Conservation (phyloP, 2,329 filamentous ascomycete species). For the Phoma sp. region DNA sequence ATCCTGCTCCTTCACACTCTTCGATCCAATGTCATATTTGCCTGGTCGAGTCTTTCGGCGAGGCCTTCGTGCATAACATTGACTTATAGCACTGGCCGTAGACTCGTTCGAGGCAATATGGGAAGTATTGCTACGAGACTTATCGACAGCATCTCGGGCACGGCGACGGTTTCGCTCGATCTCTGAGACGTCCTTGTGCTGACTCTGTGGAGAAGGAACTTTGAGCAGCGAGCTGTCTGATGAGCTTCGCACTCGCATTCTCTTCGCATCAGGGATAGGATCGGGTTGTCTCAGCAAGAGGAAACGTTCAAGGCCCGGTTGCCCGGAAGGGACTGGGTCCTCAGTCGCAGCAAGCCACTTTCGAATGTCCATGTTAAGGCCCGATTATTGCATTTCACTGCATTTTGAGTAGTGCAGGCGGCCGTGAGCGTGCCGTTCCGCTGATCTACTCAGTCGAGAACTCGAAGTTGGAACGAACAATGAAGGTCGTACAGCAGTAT, state of each 20-base stretch:
- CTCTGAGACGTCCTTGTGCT: constrained; percentile 13
- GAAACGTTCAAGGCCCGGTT: constrained; percentile 29
- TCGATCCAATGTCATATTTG: constrained; percentile 52
- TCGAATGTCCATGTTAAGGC: constrained; percentile 52
- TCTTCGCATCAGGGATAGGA: constrained; percentile 26
- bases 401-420: neutral
- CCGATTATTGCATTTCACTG: constrained; percentile 9
- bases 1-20: constrained; percentile 35
- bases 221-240: constrained; percentile 52
- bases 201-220: constrained; percentile 18
- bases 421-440: constrained; percentile 31
- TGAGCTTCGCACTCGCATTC: constrained; percentile 43
- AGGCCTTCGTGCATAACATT: constrained; percentile 52
- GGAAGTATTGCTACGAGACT: constrained; percentile 25
- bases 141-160: constrained; percentile 15
- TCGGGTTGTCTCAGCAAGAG: constrained; percentile 28
- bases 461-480: neutral
- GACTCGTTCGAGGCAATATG: constrained; percentile 20
- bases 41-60: constrained; percentile 58
- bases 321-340: constrained; percentile 38
- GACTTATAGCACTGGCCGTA: constrained; percentile 26
- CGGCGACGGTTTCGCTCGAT: constrained; percentile 4
- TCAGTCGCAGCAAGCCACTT: constrained; percentile 55
- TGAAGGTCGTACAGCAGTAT: constrained; percentile 34
- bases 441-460: neutral